Conservation (phyloP, 768 basidiomycete species). For the Trichaptum fuscoviolaceum region DNA sequence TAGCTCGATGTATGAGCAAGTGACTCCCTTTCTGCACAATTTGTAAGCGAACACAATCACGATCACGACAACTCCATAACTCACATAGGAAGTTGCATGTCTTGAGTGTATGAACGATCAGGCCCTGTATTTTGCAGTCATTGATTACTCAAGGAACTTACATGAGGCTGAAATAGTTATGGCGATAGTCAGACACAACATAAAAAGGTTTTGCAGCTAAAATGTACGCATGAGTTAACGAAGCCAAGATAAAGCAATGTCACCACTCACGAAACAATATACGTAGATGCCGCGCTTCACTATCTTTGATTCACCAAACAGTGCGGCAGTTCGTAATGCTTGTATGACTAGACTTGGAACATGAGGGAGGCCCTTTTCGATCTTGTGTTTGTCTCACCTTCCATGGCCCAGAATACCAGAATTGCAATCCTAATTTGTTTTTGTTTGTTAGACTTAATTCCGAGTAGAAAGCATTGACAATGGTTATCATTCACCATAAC, state of each 20-base stretch:
- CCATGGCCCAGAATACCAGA: not conserved
- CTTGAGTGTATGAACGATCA: not conserved
- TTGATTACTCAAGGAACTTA: not conserved
- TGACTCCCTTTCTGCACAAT: not conserved
- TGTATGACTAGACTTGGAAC: conserved; percentile 4
- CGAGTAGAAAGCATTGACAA: not conserved
- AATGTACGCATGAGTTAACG: not conserved
- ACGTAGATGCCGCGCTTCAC: not conserved
- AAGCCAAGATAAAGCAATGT: not conserved
- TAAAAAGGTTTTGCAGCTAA: not conserved
- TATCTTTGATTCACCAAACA: conserved; percentile 8
- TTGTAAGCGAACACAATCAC: not conserved
- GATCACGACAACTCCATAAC: not conserved
- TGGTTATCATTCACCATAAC: not conserved
- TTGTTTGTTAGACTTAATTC: not conserved
- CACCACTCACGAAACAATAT: not conserved
- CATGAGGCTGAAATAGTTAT: not conserved
- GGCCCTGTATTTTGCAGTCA: not conserved
- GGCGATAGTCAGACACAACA: not conserved
- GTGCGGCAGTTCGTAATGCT: conserved; percentile 8
- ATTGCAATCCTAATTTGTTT: not conserved
- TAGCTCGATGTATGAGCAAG: not conserved
- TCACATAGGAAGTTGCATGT: not conserved
- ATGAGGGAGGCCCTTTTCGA: not conserved
- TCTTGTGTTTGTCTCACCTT: not conserved